phyloP scores from a whole-genome alignment of 73 alveolate species.

The Paramecium octaurelia region DNA sequence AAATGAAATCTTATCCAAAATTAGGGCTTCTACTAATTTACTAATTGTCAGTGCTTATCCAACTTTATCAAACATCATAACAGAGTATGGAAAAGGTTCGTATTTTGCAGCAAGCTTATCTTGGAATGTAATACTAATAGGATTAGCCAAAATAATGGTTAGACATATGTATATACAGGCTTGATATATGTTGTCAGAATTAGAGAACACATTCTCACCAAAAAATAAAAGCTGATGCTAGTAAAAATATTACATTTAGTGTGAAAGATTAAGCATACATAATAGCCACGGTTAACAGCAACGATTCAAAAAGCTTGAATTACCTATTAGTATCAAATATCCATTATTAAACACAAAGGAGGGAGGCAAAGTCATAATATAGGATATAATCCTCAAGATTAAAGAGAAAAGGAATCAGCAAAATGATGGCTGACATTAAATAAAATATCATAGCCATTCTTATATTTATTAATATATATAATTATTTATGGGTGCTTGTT shows the following conservation, averaged over 20 bases:
- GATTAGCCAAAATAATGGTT: background rate
- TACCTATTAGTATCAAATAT: background rate
- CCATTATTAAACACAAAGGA: background rate
- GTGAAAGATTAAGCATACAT: background rate
- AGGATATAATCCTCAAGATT: background rate
- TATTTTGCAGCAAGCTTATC: background rate
- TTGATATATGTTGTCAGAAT: background rate
- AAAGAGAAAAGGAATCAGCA: background rate
- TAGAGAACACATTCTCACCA: background rate
- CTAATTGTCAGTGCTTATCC: background rate
- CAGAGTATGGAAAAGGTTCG: background rate
- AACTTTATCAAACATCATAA: background rate
- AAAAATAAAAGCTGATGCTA: background rate
- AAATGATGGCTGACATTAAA: background rate
- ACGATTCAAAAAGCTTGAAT: background rate
- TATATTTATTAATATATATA: background rate
- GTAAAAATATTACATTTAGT: background rate
- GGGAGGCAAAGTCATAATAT: background rate
- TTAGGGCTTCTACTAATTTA: background rate
- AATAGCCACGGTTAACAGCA: background rate
- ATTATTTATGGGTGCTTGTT: constrained; percentile 5
- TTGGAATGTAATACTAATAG: background rate
- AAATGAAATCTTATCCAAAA: background rate
- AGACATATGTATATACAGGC: background rate
- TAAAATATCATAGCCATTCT: background rate